phyloP scores from a whole-genome alignment of 108 stramenopile species.

The Mediolabrus comicus region DNA sequence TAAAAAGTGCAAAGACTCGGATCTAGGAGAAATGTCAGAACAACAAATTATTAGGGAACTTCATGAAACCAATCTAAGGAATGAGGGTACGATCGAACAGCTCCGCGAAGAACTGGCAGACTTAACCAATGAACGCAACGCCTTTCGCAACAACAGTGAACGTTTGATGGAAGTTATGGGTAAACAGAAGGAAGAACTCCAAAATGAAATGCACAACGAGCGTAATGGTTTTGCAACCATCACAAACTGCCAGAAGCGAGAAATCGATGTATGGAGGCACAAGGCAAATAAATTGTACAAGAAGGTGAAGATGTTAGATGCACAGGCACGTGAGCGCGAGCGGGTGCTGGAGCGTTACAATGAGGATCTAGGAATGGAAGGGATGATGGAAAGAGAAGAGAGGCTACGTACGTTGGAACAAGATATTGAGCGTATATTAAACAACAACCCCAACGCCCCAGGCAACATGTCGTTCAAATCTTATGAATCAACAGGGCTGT shows the following conservation, averaged over 20 bases:
- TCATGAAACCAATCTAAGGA: constrained; percentile 20
- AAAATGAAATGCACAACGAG: constrained; percentile 13
- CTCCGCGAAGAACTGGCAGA: constrained; percentile 10
- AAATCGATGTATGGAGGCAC: constrained; percentile 19
- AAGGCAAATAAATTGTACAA: constrained; percentile 9
- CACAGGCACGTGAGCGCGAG: constrained; percentile 1
- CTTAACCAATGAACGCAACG: constrained; percentile 14
- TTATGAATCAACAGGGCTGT: background rate
- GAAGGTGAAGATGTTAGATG: constrained; percentile 12
- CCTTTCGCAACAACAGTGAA: constrained; percentile 23
- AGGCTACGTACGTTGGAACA: background rate
- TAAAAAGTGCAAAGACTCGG: background rate
- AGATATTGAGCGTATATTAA: background rate
- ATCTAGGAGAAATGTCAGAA: background rate
- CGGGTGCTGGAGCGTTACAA: background rate
- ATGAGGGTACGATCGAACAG: constrained; percentile 17
- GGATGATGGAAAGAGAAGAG: background rate
- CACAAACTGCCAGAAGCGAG: constrained; percentile 12
- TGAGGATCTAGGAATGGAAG: background rate
- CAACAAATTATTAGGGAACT: background rate
- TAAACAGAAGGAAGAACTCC: constrained; percentile 11
- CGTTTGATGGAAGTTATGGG: constrained; percentile 9
- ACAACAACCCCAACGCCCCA: background rate
- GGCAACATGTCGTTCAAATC: background rate
- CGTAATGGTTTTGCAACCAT: constrained; percentile 16